Conservation (phyloP, 2,329 filamentous ascomycete genomes). For the Calonectria montana region DNA sequence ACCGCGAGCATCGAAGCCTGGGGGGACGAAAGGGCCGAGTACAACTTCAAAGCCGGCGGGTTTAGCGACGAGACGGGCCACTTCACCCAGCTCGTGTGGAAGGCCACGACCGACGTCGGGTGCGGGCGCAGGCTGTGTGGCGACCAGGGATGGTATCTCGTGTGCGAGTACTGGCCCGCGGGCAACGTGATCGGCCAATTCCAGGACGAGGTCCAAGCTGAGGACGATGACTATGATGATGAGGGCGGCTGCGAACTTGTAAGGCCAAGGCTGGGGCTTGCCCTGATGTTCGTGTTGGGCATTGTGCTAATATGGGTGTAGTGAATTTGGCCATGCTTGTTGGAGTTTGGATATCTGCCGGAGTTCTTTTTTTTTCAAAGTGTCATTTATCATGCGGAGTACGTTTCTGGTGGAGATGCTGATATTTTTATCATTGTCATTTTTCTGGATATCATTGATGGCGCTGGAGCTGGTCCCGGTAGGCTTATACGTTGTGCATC, state of each 20-base stretch:
- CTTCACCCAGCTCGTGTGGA: slow-evolving; percentile 81
- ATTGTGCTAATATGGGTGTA: slow-evolving; percentile 30
- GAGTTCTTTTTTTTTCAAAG: not conserved
- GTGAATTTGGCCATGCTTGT: not conserved
- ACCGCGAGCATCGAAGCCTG: slow-evolving; percentile 72
- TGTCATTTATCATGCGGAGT: not conserved
- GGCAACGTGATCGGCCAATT: slow-evolving; percentile 72
- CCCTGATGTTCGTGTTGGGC: slow-evolving; percentile 28
- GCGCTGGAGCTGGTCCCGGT: not conserved
- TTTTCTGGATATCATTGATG: not conserved
- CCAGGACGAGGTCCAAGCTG: slow-evolving; percentile 48
- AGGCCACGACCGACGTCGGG: slow-evolving; percentile 68
- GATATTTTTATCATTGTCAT: not conserved
- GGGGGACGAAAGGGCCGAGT: slow-evolving; percentile 65
- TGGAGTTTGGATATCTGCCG: not conserved
- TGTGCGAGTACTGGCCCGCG: slow-evolving; percentile 76
- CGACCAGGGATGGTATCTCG: slow-evolving; percentile 70
- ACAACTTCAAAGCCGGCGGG: slow-evolving; percentile 67
- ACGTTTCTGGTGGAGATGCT: too few relatives aligned
- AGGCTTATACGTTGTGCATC: not conserved
- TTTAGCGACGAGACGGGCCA: slow-evolving; percentile 73
- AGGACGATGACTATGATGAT: slow-evolving; percentile 24
- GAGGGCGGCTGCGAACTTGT: not conserved
- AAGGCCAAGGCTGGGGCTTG: slow-evolving; percentile 27
- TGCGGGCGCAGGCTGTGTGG: slow-evolving; percentile 61